phyloP scores from a whole-genome alignment of 176 grass and related monocot species.

The Canna indica region DNA sequence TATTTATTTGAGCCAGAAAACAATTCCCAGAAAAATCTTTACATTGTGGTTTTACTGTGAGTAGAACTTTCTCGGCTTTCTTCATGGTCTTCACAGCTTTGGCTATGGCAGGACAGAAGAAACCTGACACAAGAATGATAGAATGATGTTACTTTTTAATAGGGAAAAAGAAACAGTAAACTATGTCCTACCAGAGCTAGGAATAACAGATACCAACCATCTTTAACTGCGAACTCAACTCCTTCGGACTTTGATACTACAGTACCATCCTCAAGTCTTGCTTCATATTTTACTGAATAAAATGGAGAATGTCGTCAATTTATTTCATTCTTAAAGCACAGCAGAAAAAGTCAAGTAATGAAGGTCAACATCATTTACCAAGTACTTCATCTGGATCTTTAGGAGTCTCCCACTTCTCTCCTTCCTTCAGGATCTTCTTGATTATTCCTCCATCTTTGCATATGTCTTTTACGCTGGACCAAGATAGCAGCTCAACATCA shows the following conservation, averaged over 20 bases:
- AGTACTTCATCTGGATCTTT: conserved; percentile 71
- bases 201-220: conserved; percentile 43
- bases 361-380: too few species aligned
- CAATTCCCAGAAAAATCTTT: conserved; percentile 13
- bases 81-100: conserved; percentile 94
- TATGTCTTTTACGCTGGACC: conserved; percentile 68
- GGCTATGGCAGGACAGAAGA: conserved; percentile 63
- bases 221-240: conserved; percentile 81
- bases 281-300: conserved; percentile 72
- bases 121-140: conserved; percentile 36
- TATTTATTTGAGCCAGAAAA: conserved; percentile 80
- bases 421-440: conserved; percentile 60
- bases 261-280: conserved; percentile 60
- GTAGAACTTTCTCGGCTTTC: conserved; percentile 37
- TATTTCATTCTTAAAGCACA: too few species aligned
- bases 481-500: conserved; percentile 75
- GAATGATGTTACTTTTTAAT: too few species aligned
- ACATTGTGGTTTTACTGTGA: conserved; percentile 59
- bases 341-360: too few species aligned
- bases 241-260: conserved; percentile 67
- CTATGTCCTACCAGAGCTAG: neutral
- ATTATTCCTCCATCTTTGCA: conserved; percentile 80
- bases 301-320: too few species aligned
- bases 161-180: neutral
- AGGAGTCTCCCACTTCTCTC: conserved; percentile 81